These are phyloP conservation scores for Porphyridium purpureum DNA, from an alignment of 23 red algal species.

Conservation along the genomic window DNA sequence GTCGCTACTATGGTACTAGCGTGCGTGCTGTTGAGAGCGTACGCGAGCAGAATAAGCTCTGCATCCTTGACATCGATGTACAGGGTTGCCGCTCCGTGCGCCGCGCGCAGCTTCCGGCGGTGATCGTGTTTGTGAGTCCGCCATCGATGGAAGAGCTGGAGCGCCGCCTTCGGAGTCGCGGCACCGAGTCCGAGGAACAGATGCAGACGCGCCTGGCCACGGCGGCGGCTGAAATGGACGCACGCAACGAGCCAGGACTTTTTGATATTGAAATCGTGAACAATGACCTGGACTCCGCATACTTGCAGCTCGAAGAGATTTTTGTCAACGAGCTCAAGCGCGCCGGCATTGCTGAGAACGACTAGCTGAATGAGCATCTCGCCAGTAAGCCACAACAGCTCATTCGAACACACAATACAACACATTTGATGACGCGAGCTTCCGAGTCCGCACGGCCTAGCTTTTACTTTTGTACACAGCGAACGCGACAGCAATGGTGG, in stretches of 20 bases:
- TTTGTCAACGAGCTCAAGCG: no score
- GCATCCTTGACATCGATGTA: constrained; percentile 94
- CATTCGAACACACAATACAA: no score
- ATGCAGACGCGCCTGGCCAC: constrained; percentile 34
- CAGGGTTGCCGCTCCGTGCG: constrained; percentile 87
- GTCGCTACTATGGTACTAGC: constrained; percentile 74
- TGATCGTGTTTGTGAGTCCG: constrained; percentile 81
- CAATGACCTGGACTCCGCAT: constrained; percentile 50
- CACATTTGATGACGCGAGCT: no score
- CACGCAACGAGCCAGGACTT: constrained; percentile 40
- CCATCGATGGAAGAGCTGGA: constrained; percentile 63
- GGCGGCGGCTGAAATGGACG: constrained; percentile 64
- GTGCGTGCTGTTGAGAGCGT: constrained; percentile 56
- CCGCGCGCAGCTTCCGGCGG: constrained; percentile 23
- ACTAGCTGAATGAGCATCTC: no score
- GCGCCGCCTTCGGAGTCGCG: constrained; percentile 51
- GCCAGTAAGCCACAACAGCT: no score
- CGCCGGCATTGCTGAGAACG: no score
- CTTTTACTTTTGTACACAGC: no score
- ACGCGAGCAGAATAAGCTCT: constrained; percentile 26
- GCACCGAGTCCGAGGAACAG: constrained; percentile 61
- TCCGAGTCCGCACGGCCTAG: no score
- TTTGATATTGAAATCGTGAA: constrained; percentile 82
- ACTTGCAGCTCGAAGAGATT: constrained; percentile 36
- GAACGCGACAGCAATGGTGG: no score